Evolutionary conservation across 345 rosid species (phyloP).

Genomic region (Geranium brycei): DNA sequence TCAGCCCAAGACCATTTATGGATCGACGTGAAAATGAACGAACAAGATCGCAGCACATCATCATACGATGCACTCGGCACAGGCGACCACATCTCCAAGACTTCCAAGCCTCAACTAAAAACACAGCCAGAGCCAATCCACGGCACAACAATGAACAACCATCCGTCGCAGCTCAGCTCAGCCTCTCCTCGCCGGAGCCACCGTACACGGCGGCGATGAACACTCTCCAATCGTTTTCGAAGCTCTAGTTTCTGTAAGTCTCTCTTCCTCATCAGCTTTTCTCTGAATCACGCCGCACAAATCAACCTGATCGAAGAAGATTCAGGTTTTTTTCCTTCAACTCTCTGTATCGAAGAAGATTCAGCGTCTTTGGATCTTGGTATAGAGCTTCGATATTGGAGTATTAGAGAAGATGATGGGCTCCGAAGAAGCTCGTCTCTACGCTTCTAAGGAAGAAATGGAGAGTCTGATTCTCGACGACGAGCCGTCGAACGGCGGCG

Average conservation of each 20-base stretch:
- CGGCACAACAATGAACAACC: too few relatives aligned
- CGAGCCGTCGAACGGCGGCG: conserved; percentile 12
- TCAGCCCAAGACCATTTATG: too few relatives aligned
- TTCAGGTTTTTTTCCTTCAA: too few relatives aligned
- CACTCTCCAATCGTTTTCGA: background rate
- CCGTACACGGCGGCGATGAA: background rate
- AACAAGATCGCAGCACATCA: background rate
- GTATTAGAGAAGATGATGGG: conserved; percentile 55
- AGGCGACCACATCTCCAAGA: background rate
- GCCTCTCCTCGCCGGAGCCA: background rate
- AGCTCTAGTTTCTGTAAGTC: background rate
- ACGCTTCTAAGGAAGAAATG: conserved; percentile 47
- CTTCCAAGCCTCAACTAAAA: background rate
- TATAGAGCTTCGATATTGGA: background rate
- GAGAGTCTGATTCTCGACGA: conserved; percentile 53
- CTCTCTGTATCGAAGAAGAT: background rate
- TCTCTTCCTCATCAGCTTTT: background rate
- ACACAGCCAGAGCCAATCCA: too few relatives aligned
- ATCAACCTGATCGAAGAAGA: background rate
- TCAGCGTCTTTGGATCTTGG: background rate
- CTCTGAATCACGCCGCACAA: background rate
- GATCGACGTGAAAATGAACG: background rate
- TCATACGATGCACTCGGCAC: background rate
- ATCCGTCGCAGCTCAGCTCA: background rate
- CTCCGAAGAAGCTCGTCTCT: conserved; percentile 30